Conservation (phyloP, 768 basidiomycete species). For the Tephrocybe sp. region DNA sequence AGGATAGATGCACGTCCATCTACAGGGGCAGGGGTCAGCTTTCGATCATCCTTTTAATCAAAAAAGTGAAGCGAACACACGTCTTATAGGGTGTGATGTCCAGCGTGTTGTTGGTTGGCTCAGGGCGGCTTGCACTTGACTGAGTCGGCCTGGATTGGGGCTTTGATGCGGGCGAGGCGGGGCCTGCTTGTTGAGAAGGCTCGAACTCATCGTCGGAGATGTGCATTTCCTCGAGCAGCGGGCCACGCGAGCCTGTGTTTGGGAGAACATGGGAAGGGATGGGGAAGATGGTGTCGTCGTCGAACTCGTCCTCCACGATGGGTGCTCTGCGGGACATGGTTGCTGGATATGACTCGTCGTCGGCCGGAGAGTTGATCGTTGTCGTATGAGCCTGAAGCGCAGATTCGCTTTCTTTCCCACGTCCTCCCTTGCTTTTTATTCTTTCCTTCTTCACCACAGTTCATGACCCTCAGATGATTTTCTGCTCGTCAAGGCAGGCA, state of each 20-base stretch:
- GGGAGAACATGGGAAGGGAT: slow-evolving; percentile 69
- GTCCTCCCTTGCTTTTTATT: slow-evolving; percentile 16
- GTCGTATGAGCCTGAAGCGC: slow-evolving; percentile 7
- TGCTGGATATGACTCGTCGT: slow-evolving; percentile 6
- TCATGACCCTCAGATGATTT: slow-evolving; percentile 38
- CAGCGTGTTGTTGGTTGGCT: slow-evolving; percentile 44
- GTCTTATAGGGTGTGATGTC: slow-evolving; percentile 85
- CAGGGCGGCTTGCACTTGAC: slow-evolving; percentile 22
- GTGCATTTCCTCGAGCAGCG: slow-evolving; percentile 76
- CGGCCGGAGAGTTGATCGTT: slow-evolving; percentile 10
- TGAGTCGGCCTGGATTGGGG: slow-evolving; percentile 24
- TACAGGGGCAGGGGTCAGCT: no score
- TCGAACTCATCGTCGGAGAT: slow-evolving; percentile 54
- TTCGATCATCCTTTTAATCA: slow-evolving; percentile 17
- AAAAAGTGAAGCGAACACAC: slow-evolving; percentile 41
- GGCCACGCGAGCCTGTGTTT: slow-evolving; percentile 66
- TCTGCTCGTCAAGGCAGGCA: slow-evolving; percentile 31
- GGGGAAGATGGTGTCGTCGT: slow-evolving; percentile 93
- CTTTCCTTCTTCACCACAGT: slow-evolving; percentile 21
- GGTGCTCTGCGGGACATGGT: slow-evolving; percentile 73
- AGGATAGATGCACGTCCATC: slow-evolving; percentile 96
- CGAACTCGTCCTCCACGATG: slow-evolving; percentile 72
- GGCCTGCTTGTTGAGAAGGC: slow-evolving; percentile 44
- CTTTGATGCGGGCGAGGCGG: slow-evolving; percentile 51
- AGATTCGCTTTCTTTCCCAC: slow-evolving; percentile 24